phyloP scores from a whole-genome alignment of 345 rosid species.

The Brassica napus region DNA sequence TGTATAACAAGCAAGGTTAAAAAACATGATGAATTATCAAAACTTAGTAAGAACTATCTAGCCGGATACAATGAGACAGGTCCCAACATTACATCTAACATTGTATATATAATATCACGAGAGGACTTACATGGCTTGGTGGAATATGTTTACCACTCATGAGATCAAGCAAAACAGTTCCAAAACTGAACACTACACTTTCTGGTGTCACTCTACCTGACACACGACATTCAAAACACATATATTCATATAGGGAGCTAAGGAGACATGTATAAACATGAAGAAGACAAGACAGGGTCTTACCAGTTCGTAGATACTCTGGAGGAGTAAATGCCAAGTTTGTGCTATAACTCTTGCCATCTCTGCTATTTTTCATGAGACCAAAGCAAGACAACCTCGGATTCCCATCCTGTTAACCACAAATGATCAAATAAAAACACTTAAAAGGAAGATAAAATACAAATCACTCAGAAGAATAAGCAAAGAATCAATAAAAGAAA shows the following conservation, averaged over 20 bases:
- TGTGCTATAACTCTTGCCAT: conserved; percentile 98
- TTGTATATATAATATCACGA: background rate
- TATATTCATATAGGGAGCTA: background rate
- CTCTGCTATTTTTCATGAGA: conserved; percentile 95
- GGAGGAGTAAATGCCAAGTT: conserved; percentile 99
- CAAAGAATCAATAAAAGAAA: background rate
- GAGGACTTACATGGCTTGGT: conserved; percentile 83
- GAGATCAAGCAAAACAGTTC: conserved; percentile 92
- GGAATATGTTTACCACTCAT: conserved; percentile 98
- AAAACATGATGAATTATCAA: conserved; percentile 2
- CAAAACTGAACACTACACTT: conserved; percentile 97
- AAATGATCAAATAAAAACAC: background rate
- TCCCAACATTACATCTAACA: conserved; percentile 5
- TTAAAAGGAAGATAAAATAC: background rate
- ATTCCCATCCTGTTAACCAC: conserved; percentile 68
- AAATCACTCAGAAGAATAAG: background rate
- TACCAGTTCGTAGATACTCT: conserved; percentile 92
- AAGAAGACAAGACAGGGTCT: background rate
- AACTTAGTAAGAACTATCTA: background rate
- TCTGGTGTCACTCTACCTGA: conserved; percentile 96
- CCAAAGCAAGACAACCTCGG: conserved; percentile 96
- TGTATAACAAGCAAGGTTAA: conserved; percentile 40
- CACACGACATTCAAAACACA: conserved; percentile 8
- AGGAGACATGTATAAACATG: background rate
- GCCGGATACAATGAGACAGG: conserved; percentile 8